These are phyloP conservation scores for Neofusicoccum parvum DNA, from an alignment of 2,329 filamentous ascomycete genomes.

Conservation along the genomic window DNA sequence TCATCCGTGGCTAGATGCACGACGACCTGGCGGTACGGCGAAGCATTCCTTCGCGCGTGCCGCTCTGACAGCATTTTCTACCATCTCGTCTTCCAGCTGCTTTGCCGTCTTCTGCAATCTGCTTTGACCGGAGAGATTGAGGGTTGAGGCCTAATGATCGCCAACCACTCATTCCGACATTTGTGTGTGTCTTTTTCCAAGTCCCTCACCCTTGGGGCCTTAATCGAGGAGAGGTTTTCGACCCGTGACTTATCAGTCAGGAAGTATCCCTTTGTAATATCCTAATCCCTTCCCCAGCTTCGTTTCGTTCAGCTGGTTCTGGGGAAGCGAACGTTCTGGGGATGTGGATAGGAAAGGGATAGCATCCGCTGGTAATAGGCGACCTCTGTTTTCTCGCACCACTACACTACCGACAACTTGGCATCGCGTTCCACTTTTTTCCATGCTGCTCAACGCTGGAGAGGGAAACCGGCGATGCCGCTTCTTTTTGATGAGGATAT, in stretches of 20 bases:
- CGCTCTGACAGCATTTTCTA: background rate
- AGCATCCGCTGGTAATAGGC: slow-evolving; percentile 12
- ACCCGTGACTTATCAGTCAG: slow-evolving; percentile 6
- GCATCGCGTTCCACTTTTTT: background rate
- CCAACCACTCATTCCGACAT: slow-evolving; percentile 8
- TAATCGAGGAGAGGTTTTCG: slow-evolving; percentile 17
- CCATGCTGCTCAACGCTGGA: slow-evolving; percentile 11
- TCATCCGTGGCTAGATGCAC: slow-evolving; percentile 40
- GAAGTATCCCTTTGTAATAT: background rate
- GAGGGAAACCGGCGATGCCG: slow-evolving; percentile 6
- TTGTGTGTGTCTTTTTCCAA: slow-evolving; percentile 10
- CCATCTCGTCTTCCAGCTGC: slow-evolving; percentile 5
- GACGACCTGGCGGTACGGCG: background rate
- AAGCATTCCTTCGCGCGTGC: background rate
- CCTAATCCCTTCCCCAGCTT: slow-evolving; percentile 15
- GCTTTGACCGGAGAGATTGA: background rate
- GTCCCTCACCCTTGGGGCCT: background rate
- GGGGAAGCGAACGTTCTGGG: slow-evolving; percentile 13
- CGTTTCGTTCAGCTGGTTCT: slow-evolving; percentile 17
- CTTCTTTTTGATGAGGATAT: background rate
- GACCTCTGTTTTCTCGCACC: background rate
- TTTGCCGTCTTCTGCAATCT: slow-evolving; percentile 4
- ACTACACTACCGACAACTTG: background rate
- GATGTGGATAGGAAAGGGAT: background rate
- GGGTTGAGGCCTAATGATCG: background rate